phyloP scores from a whole-genome alignment of 2,329 filamentous ascomycete genomes.

The Hymenoscyphus fructigenus region DNA sequence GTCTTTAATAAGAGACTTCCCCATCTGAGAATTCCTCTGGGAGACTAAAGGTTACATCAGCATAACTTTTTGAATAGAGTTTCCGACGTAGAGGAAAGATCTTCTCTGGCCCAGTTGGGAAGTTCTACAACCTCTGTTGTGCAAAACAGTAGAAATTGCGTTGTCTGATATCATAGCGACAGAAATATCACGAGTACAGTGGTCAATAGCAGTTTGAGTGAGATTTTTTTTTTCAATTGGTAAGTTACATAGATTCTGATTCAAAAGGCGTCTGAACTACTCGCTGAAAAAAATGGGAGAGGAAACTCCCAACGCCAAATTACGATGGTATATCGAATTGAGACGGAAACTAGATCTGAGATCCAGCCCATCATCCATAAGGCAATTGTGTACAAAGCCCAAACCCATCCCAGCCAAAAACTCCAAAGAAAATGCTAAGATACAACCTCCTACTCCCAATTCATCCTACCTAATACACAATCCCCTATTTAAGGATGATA shows the following conservation, averaged over 20 bases:
- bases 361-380: conserved; percentile 2
- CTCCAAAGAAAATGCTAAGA: conserved; percentile 16
- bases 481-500: conserved; percentile 58
- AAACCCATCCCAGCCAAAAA: conserved; percentile 12
- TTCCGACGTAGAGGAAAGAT: no score
- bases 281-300: background rate
- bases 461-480: conserved; percentile 8
- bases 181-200: no score
- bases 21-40: no score
- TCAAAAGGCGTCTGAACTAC: background rate
- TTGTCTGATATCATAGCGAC: no score
- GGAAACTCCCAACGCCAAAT: background rate
- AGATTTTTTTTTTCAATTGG: background rate
- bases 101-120: no score
- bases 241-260: background rate
- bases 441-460: background rate
- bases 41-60: no score
- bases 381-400: conserved; percentile 6
- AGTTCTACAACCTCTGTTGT: no score
- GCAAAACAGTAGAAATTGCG: no score
- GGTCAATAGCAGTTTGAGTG: no score
- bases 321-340: conserved; percentile 5
- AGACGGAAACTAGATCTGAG: background rate
- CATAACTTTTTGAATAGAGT: no score
- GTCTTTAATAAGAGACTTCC: no score